Percentiles rank a stretch among this genome's conserved stretches.
These are phyloP conservation scores for Catunica adiposa DNA, from an alignment of 2,329 filamentous ascomycete species.

Conservation along the genomic window DNA sequence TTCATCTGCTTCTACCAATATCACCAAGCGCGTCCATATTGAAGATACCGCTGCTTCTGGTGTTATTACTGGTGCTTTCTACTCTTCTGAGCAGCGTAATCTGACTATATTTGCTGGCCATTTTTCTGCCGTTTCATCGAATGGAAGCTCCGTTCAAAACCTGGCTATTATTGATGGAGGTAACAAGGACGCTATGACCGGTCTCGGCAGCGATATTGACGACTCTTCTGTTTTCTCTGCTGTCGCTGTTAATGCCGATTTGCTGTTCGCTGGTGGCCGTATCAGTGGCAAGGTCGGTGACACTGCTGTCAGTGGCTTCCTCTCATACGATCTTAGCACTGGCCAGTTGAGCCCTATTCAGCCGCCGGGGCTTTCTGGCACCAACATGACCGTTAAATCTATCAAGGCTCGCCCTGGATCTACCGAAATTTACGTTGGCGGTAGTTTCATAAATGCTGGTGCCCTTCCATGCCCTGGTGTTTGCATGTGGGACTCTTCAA, in stretches of 20 bases:
- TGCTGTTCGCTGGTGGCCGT: slow-evolving; percentile 67
- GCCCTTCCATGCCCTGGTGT: slow-evolving; percentile 66
- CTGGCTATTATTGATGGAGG: slow-evolving; percentile 66
- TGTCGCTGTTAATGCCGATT: slow-evolving; percentile 47
- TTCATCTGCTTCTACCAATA: slow-evolving; percentile 20
- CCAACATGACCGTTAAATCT: slow-evolving; percentile 54
- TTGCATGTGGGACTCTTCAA: slow-evolving; percentile 58
- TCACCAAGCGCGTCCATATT: slow-evolving; percentile 20
- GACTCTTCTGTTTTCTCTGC: slow-evolving; percentile 59
- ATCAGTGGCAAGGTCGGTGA: slow-evolving; percentile 54
- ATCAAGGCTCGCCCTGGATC: slow-evolving; percentile 57
- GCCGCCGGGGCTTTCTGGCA: slow-evolving; percentile 57
- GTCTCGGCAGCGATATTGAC: slow-evolving; percentile 50
- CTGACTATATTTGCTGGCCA: slow-evolving; percentile 78
- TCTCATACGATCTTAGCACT: slow-evolving; percentile 59
- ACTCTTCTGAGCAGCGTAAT: slow-evolving; percentile 52
- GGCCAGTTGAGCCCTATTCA: slow-evolving; percentile 47
- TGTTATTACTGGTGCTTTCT: slow-evolving; percentile 65
- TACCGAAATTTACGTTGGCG: slow-evolving; percentile 68
- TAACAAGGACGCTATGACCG: slow-evolving; percentile 48
- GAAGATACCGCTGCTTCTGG: slow-evolving; percentile 28
- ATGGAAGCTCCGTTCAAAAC: slow-evolving; percentile 61
- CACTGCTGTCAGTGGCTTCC: slow-evolving; percentile 50
- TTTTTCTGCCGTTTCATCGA: slow-evolving; percentile 53
- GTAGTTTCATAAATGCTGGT: slow-evolving; percentile 68